These are phyloP conservation scores for Quercus rubra DNA, from an alignment of 306 rosid genomes.

Conservation along the genomic window DNA sequence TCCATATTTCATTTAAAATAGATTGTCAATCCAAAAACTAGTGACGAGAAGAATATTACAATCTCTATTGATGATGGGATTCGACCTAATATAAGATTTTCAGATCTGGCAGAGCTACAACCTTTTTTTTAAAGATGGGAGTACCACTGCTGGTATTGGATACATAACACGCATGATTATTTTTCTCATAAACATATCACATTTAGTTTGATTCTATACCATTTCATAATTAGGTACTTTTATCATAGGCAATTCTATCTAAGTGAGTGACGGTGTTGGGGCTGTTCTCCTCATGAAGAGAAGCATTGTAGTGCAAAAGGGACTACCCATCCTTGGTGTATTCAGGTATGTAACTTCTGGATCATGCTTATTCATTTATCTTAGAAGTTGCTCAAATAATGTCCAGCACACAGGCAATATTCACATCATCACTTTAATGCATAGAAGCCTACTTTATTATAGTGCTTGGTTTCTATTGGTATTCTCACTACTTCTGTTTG, in stretches of 20 bases:
- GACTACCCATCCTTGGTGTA: slow-evolving; percentile 85
- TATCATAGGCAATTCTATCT: slow-evolving; percentile 85
- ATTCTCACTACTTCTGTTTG: neutral
- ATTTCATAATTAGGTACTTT: slow-evolving; percentile 18
- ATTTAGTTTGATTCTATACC: neutral
- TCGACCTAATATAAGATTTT: slow-evolving; percentile 55
- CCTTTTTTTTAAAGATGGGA: slow-evolving; percentile 90
- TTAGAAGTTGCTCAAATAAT: neutral
- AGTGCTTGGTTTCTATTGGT: neutral
- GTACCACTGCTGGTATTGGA: slow-evolving; percentile 80
- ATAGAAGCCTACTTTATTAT: neutral
- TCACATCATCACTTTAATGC: neutral
- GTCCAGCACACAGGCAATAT: neutral
- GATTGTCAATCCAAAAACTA: slow-evolving; percentile 85
- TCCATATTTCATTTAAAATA: slow-evolving; percentile 21
- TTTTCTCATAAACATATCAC: neutral
- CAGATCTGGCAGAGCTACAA: slow-evolving; percentile 67
- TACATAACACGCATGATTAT: neutral
- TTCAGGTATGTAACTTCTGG: slow-evolving; percentile 53
- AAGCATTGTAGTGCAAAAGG: slow-evolving; percentile 70
- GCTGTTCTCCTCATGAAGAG: slow-evolving; percentile 93
- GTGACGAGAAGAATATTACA: slow-evolving; percentile 68
- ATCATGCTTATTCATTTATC: neutral
- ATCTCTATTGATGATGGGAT: slow-evolving; percentile 90
- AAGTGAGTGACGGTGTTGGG: slow-evolving; percentile 92